Percentiles rank a stretch among this genome's conserved stretches.
Conservation (phyloP, 1,139 yeast genomes). For the Protomyces gravidus region DNA sequence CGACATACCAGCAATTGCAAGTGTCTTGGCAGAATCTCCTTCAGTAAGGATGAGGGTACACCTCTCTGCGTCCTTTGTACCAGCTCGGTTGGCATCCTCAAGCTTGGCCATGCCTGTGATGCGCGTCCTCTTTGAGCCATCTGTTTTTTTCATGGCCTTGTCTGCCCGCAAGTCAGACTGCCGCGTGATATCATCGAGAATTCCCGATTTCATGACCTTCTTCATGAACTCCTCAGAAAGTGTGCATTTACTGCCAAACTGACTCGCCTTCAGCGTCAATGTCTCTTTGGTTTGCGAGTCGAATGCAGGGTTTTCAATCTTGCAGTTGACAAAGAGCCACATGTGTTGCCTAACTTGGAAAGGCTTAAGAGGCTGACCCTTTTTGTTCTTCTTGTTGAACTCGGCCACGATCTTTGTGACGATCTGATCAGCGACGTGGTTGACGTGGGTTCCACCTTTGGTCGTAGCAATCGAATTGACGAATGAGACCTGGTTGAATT, state of each 20-base stretch:
- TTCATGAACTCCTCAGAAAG: conserved; percentile 73
- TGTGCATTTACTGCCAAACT: conserved; percentile 79
- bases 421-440: conserved; percentile 77
- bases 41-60: conserved; percentile 93
- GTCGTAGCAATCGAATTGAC: conserved; percentile 98
- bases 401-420: conserved; percentile 67
- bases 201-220: conserved; percentile 69
- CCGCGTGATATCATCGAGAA: conserved; percentile 74
- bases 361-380: conserved; percentile 67
- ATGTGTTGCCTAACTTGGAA: conserved; percentile 85
- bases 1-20: conserved; percentile 90
- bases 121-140: conserved; percentile 78
- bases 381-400: conserved; percentile 71
- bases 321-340: conserved; percentile 85
- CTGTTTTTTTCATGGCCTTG: conserved; percentile 82
- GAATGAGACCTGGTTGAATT: conserved; percentile 90
- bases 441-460: conserved; percentile 94
- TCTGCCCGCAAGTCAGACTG: conserved; percentile 85
- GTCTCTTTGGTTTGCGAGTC: conserved; percentile 98
- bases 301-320: conserved; percentile 93
- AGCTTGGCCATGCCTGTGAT: conserved; percentile 85
- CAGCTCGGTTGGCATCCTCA: conserved; percentile 96
- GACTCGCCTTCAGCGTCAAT: conserved; percentile 78
- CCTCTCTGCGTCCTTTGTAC: conserved; percentile 84
- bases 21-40: conserved; percentile 92